Percentiles rank a stretch among this genome's conserved stretches.
These are phyloP conservation scores for Centaurea solstitialis DNA, from an alignment of 129 eudicot genomes.

Conservation along the genomic window DNA sequence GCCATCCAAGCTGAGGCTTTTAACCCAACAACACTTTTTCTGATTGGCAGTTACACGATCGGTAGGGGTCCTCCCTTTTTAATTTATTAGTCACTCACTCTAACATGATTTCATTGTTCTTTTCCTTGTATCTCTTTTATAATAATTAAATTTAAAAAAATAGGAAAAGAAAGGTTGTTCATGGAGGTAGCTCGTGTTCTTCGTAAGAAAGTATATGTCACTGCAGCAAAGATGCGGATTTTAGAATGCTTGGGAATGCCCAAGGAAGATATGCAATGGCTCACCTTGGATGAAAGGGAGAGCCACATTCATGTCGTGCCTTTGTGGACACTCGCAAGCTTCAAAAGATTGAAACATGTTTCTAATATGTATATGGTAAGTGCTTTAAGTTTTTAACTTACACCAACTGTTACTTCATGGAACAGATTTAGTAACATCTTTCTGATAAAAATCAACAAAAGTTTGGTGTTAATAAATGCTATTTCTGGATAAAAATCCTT, in stretches of 20 bases:
- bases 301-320: conserved; percentile 95
- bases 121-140: not conserved
- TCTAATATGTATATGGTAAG: conserved; percentile 77
- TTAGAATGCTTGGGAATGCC: conserved; percentile 75
- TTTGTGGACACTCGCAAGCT: conserved; percentile 95
- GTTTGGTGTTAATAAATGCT: too few species aligned
- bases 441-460: not conserved
- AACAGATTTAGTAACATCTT: not conserved
- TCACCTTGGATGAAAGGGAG: conserved; percentile 80
- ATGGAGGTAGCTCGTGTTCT: conserved; percentile 92
- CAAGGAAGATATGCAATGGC: conserved; percentile 81
- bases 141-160: not conserved
- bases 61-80: conserved; percentile 46
- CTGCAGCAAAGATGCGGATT: conserved; percentile 78
- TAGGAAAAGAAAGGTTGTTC: conserved; percentile 95
- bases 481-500: not conserved
- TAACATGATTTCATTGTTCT: conserved; percentile 2
- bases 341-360: conserved; percentile 78
- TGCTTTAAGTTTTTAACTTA: not conserved
- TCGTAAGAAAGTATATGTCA: conserved; percentile 67
- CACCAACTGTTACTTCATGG: not conserved
- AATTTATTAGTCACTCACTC: not conserved
- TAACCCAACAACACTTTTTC: conserved; percentile 77
- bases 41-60: conserved; percentile 96
- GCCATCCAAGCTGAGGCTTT: conserved; percentile 98